A percentile compares a stretch with the other conserved stretches of the same genome.
Conservation (phyloP, 768 basidiomycete species). For the Terana coerulea region DNA sequence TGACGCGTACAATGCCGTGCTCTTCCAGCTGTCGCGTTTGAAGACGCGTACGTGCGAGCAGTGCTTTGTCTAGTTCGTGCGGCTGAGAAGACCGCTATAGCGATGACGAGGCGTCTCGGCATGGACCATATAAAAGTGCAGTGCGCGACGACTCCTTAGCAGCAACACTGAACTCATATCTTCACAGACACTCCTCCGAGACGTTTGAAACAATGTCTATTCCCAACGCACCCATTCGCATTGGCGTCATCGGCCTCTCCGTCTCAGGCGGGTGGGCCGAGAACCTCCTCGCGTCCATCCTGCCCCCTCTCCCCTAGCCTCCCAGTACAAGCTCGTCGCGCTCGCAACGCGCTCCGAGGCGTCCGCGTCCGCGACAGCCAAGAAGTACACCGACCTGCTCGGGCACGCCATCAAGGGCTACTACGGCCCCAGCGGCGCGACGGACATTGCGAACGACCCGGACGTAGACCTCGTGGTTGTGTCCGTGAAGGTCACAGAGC, state of each 20-base stretch:
- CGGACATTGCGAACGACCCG: conserved; percentile 29
- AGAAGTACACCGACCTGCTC: conserved; percentile 25
- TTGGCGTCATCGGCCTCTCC: conserved; percentile 10
- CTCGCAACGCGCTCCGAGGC: conserved; percentile 31
- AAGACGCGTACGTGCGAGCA: too few species aligned
- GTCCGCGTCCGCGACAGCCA: conserved; percentile 28
- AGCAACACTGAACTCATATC: too few species aligned
- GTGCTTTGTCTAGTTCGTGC: too few species aligned
- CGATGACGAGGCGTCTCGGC: too few species aligned
- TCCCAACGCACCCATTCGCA: conserved; percentile 30
- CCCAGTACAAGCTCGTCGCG: conserved; percentile 28
- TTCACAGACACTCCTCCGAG: too few species aligned
- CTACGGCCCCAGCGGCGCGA: conserved; percentile 24
- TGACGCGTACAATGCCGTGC: too few species aligned
- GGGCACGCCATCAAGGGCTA: conserved; percentile 31
- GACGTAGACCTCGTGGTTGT: conserved; percentile 36
- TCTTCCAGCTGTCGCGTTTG: too few species aligned
- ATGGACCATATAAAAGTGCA: too few species aligned
- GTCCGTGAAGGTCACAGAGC: conserved; percentile 29
- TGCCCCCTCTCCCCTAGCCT: neutral
- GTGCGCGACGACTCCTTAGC: too few species aligned
- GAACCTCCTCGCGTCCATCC: neutral
- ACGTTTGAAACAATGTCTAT: neutral
- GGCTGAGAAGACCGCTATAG: too few species aligned
- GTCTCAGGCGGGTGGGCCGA: neutral